Evolutionary conservation across 164 flowering plant species (phyloP), one percentile per base, ranked within the genome.

Genomic region (Nymphaea colorata): DNA sequence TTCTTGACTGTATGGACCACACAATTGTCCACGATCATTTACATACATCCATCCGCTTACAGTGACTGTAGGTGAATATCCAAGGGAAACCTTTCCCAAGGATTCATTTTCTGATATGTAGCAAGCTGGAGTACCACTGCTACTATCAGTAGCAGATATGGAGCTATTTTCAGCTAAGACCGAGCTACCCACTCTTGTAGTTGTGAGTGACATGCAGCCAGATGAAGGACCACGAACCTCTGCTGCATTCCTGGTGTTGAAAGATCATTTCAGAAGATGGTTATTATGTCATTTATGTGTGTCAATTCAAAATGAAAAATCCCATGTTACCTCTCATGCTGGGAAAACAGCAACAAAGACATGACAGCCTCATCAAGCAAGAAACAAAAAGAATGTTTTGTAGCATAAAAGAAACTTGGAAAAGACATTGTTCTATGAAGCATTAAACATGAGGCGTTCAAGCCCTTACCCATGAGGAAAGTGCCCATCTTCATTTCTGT

Each of bases 41-140:
- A 86, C 76, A 70, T 95, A 95, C 94, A 85, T 95, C 99, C 99
- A 95, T 45, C 98, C 98, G 74, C 77, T 86, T 18, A 84, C 94
- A 73, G 69, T 42, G 70, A 72, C 55, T 64, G 85, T 44, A 5
- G 71, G 71, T 7, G 75, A 61, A 67, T 70, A 75, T 18, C 79
- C 84, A 73, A 66, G 43, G 42, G 65, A 72, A 74, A 44, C 71
- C 36, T 68, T 69, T 4, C 73, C 80, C 42, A 60, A 75, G 47
- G 67, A 71, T 12, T 78, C 68, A 18, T 63, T 44, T 17, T 67
- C 79, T 1, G 70, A 80, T 59, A 41, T 60, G 70, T 67, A 72
- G 70, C 67, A 70, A 0, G 76, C 44, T 15, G 70, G 77, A 5
- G 74, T 60, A 66, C 61, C 64, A 55, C 71, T 78, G 68, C 71